These are phyloP conservation scores for Pseudogymnoascus sp. DNA, from an alignment of 2,329 filamentous ascomycete species.

Conservation along the genomic window DNA sequence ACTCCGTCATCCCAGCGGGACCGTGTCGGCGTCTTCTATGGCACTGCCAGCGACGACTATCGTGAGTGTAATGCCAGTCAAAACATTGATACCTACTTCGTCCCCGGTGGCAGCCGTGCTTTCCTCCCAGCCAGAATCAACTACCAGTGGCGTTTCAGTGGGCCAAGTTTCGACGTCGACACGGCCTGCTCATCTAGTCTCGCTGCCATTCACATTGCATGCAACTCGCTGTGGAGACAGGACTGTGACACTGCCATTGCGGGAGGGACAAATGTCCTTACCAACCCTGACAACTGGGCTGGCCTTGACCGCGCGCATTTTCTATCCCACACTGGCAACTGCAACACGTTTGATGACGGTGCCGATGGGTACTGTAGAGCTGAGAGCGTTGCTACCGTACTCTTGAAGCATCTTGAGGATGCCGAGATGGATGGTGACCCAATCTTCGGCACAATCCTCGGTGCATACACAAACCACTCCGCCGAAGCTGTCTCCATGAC, in stretches of 20 bases:
- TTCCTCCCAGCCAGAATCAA: slow-evolving; percentile 53
- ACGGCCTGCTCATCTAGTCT: slow-evolving; percentile 73
- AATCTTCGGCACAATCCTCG: slow-evolving; percentile 35
- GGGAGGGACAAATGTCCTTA: slow-evolving; percentile 69
- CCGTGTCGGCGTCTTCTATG: slow-evolving; percentile 11
- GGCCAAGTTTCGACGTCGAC: slow-evolving; percentile 63
- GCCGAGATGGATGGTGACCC: slow-evolving; percentile 64
- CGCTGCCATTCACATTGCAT: slow-evolving; percentile 62
- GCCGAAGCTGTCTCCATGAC: slow-evolving; percentile 76
- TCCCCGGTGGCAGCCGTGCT: slow-evolving; percentile 37
- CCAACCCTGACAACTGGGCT: slow-evolving; percentile 72
- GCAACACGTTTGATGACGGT: slow-evolving; percentile 71
- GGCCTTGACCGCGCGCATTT: slow-evolving; percentile 71
- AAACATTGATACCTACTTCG: slow-evolving; percentile 31
- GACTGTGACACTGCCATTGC: slow-evolving; percentile 77
- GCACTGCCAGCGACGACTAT: slow-evolving; percentile 9
- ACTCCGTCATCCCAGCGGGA: slow-evolving; percentile 30
- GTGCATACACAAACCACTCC: slow-evolving; percentile 68
- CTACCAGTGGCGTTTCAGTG: slow-evolving; percentile 70
- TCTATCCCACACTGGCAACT: slow-evolving; percentile 65
- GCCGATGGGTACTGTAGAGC: slow-evolving; percentile 79
- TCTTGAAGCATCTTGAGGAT: slow-evolving; percentile 73
- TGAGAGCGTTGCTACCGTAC: slow-evolving; percentile 64
- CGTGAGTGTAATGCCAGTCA: slow-evolving; percentile 6
- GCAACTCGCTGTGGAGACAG: slow-evolving; percentile 63